Evolutionary conservation across 352 stramenopile species (phyloP).

Genomic region (Phytophthora tubulina): DNA sequence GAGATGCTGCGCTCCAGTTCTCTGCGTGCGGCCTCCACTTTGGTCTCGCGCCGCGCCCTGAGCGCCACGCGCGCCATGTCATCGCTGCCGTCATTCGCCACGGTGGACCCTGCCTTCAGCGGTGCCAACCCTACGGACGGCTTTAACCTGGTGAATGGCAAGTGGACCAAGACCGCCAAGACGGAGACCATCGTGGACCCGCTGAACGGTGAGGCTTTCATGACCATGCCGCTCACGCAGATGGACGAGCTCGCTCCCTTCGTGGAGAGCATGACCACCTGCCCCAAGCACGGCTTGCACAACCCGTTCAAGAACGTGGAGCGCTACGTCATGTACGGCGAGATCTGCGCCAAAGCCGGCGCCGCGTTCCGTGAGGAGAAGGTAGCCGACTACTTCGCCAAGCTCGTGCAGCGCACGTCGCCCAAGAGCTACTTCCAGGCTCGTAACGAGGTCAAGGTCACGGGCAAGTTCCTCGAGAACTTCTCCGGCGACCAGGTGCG

Average conservation of each 20-base stretch:
- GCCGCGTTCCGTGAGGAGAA: conserved; percentile 87
- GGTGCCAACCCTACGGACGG: conserved; percentile 81
- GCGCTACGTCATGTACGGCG: conserved; percentile 91
- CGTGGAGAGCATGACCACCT: conserved; percentile 91
- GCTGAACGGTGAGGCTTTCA: conserved; percentile 95
- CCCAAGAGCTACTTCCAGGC: conserved; percentile 98
- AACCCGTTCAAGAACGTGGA: conserved; percentile 99
- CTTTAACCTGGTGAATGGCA: conserved; percentile 93
- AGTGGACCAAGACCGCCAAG: conserved; percentile 85
- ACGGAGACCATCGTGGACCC: conserved; percentile 93
- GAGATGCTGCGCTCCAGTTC: conserved; percentile 38
- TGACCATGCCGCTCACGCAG: conserved; percentile 94
- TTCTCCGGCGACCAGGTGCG: conserved; percentile 97
- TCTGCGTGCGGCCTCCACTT: conserved; percentile 39
- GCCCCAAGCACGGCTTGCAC: conserved; percentile 97
- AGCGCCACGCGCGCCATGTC: conserved; percentile 53
- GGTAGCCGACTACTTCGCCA: conserved; percentile 96
- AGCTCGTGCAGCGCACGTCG: conserved; percentile 96
- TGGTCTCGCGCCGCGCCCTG: conserved; percentile 36
- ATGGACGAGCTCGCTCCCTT: conserved; percentile 92
- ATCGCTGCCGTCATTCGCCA: conserved; percentile 92
- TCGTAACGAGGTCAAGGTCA: conserved; percentile 93
- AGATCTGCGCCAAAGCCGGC: conserved; percentile 87
- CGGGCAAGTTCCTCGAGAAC: conserved; percentile 97
- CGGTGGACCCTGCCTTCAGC: conserved; percentile 92